Percentiles rank a stretch among this genome's conserved stretches.
Evolutionary conservation across 352 stramenopile genomes (phyloP).

Genomic region (Globisporangium parvum): DNA sequence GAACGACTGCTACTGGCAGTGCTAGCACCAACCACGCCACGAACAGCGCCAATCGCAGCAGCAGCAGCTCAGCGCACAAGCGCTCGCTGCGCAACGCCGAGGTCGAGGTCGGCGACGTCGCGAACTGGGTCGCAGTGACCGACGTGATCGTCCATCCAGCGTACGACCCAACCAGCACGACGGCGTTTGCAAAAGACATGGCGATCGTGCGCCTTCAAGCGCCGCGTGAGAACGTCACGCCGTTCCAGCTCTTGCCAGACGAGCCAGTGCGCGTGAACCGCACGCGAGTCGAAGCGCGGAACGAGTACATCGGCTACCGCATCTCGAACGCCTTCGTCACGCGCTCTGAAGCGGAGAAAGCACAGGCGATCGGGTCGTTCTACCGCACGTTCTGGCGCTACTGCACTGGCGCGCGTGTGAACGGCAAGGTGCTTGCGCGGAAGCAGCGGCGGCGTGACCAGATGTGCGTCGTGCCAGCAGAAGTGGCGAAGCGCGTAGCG

Average conservation of each 20-base stretch:
- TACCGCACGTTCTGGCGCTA: conserved; percentile 16
- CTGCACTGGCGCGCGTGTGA: conserved; percentile 9
- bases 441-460: conserved; percentile 4
- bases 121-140: conserved; percentile 15
- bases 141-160: conserved; percentile 17
- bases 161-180: conserved; percentile 8
- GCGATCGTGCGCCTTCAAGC: conserved; percentile 17
- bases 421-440: background rate
- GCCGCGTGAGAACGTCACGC: conserved; percentile 7
- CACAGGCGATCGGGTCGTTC: conserved; percentile 8
- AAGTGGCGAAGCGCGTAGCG: conserved; percentile 11
- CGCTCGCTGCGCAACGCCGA: background rate
- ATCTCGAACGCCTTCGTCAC: conserved; percentile 14
- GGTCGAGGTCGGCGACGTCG: conserved; percentile 19
- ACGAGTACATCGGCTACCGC: conserved; percentile 10
- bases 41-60: background rate
- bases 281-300: conserved; percentile 10
- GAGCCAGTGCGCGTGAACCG: conserved; percentile 4
- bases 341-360: conserved; percentile 8
- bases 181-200: conserved; percentile 12
- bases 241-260: conserved; percentile 20
- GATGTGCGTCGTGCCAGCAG: conserved; percentile 15
- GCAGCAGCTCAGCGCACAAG: background rate
- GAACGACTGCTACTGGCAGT: background rate
- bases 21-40: background rate